Conservation (phyloP, 768 basidiomycete species). For the Chalciporus chontae region DNA sequence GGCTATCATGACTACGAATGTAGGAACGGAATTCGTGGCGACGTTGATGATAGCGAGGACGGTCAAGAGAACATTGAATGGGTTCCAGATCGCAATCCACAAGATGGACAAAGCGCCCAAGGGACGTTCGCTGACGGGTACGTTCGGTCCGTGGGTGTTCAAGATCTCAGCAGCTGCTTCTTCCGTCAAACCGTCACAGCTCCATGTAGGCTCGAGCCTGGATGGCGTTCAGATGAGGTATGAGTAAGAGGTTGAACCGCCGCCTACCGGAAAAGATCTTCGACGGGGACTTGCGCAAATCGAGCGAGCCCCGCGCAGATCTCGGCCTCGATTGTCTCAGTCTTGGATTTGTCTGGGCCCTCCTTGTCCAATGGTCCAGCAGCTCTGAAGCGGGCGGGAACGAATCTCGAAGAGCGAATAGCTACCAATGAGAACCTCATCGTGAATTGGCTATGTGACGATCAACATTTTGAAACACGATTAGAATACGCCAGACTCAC, state of each 20-base stretch:
- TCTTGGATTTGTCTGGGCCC: constrained; percentile 23
- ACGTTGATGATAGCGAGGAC: constrained; percentile 31
- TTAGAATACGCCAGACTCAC: constrained; percentile 5
- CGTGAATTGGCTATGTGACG: constrained; percentile 7
- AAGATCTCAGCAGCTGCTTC: constrained; percentile 18
- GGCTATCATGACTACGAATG: constrained; percentile 33
- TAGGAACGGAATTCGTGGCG: constrained; percentile 31
- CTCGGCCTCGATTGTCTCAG: constrained; percentile 18
- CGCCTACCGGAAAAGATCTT: constrained; percentile 24
- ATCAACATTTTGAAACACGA: constrained; percentile 5
- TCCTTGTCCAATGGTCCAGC: constrained; percentile 13
- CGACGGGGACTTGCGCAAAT: constrained; percentile 23
- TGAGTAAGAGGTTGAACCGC: not conserved
- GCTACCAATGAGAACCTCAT: constrained; percentile 22
- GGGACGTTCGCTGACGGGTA: constrained; percentile 30
- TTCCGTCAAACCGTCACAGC: constrained; percentile 21
- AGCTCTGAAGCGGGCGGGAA: constrained; percentile 23
- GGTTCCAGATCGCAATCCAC: constrained; percentile 33
- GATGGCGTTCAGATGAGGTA: not conserved
- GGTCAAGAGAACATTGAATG: constrained; percentile 32
- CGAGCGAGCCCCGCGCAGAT: constrained; percentile 23
- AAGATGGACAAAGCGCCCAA: constrained; percentile 26
- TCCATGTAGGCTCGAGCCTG: constrained; percentile 28
- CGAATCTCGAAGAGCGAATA: constrained; percentile 19
- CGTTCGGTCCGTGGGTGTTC: constrained; percentile 24